Evolutionary conservation across 805 yeast genomes (phyloP).

Genomic region (Groenewaldozyma tartarivorans): DNA sequence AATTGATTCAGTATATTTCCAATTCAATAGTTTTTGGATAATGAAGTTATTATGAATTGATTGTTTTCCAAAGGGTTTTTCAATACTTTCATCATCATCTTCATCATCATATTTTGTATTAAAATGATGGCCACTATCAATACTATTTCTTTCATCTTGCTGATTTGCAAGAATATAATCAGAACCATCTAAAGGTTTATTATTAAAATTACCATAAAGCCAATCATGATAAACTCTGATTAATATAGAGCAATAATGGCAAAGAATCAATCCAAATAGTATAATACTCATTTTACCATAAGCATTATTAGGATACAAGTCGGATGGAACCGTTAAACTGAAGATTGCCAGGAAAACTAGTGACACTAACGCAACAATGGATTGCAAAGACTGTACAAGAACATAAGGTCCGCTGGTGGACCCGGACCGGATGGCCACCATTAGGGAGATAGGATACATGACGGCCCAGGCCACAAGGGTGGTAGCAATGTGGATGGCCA

Average conservation of each 20-base stretch:
- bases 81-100: not conserved
- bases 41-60: slow-evolving; percentile 2
- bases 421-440: slow-evolving; percentile 45
- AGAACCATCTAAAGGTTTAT: slow-evolving; percentile 25
- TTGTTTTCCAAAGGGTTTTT: not conserved
- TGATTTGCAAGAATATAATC: slow-evolving; percentile 20
- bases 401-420: slow-evolving; percentile 43
- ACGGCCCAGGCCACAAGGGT: slow-evolving; percentile 38
- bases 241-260: slow-evolving; percentile 49
- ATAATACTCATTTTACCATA: slow-evolving; percentile 59
- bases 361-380: slow-evolving; percentile 38
- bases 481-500: slow-evolving; percentile 46
- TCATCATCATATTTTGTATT: not conserved
- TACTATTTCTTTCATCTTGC: not conserved
- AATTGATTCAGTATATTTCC: slow-evolving; percentile 14
- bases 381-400: slow-evolving; percentile 45
- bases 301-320: slow-evolving; percentile 67
- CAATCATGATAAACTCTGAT: slow-evolving; percentile 38
- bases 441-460: slow-evolving; percentile 59
- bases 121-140: slow-evolving; percentile 1
- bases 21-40: slow-evolving; percentile 12
- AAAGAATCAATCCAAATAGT: slow-evolving; percentile 40
- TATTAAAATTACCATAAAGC: slow-evolving; percentile 23
- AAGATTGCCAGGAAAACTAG: slow-evolving; percentile 48
- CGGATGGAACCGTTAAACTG: slow-evolving; percentile 44